Percentiles rank a stretch among this genome's conserved stretches.
Evolutionary conservation across 306 rosid genomes (phyloP).

Genomic region (Medicago ruthenica): DNA sequence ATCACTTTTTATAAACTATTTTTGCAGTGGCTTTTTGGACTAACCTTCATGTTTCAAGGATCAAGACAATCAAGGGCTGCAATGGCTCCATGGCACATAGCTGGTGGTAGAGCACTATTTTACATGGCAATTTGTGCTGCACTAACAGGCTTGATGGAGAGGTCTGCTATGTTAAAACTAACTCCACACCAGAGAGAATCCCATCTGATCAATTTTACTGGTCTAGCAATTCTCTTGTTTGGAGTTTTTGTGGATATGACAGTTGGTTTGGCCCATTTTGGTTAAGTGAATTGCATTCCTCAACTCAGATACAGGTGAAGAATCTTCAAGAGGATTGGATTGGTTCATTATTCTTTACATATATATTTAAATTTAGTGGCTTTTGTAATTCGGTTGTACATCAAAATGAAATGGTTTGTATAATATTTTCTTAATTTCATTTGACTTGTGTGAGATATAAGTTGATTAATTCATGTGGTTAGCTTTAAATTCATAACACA

Average conservation of each 20-base stretch:
- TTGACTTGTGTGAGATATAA: constrained; percentile 25
- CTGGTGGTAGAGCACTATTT: constrained; percentile 69
- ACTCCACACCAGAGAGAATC: constrained; percentile 39
- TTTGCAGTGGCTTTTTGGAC: constrained; percentile 77
- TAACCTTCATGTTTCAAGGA: constrained; percentile 53
- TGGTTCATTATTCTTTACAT: constrained; percentile 11
- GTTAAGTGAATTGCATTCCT: background rate
- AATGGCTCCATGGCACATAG: constrained; percentile 64
- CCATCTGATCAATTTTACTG: constrained; percentile 68
- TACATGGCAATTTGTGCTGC: constrained; percentile 80
- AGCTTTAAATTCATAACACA: background rate
- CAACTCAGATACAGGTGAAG: background rate
- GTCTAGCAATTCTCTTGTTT: constrained; percentile 69
- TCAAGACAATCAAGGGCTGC: constrained; percentile 8
- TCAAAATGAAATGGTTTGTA: constrained; percentile 32
- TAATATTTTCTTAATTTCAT: background rate
- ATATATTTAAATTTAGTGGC: background rate
- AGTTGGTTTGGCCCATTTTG: constrained; percentile 44
- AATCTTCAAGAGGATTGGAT: background rate
- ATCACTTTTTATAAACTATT: background rate
- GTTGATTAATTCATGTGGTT: constrained; percentile 29
- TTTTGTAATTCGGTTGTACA: constrained; percentile 26
- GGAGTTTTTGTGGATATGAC: constrained; percentile 78
- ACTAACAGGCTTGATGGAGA: constrained; percentile 73
- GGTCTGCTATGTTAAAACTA: constrained; percentile 28